Evolutionary conservation across 2,329 filamentous ascomycete genomes (phyloP), one percentile per base, ranked within the genome.

Genomic region (Macrophomina phaseolina): DNA sequence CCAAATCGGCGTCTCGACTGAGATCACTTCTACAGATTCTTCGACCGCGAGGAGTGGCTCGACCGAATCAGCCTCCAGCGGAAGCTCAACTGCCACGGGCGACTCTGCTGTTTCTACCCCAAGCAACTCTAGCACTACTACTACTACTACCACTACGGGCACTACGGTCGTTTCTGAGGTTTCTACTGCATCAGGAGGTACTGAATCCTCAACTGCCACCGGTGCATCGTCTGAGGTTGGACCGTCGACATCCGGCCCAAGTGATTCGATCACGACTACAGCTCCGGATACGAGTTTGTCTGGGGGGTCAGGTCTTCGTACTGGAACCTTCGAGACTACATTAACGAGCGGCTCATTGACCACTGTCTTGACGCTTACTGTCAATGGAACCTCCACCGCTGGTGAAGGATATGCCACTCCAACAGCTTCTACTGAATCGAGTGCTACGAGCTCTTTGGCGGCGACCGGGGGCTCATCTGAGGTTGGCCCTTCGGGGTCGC

Each of bases 381-480:
- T 52, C 11, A 52, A 52, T 3, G n/a, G 53, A 12, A 23, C 65
- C 9, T 46, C 49, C 12, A 32, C 30, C 2, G 18, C 9, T 30
- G 8, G 61, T 40, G 65, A 40, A 30, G 45, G 45, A 11, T 55
- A 23, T 23, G 23, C 23, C 23, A 23, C 23, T 23, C 23, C 23
- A 23, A 23, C 23, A 23, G 23, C 23, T 23, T 23, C 56, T 2
- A 66, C 45, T 23, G 9, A 28, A 1, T 45, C 46, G 2, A 28
- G 51, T 28, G 40, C 45, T 36, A 36, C 42, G 30, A n/a, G 28
- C 8, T 34, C 42, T 8, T 61, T 38, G 3, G 48, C 56, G 8
- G 55, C 69, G 0, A 70, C 67, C 11, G 69, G 70, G 11, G 67
- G 56, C n/a, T 40, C 23, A 9, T 70, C 70, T 14, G 67, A 69